Evolutionary conservation across 495 filamentous ascomycete species (phyloP), one percentile per base, ranked within the genome.

Genomic region (Tirmania nivea): DNA sequence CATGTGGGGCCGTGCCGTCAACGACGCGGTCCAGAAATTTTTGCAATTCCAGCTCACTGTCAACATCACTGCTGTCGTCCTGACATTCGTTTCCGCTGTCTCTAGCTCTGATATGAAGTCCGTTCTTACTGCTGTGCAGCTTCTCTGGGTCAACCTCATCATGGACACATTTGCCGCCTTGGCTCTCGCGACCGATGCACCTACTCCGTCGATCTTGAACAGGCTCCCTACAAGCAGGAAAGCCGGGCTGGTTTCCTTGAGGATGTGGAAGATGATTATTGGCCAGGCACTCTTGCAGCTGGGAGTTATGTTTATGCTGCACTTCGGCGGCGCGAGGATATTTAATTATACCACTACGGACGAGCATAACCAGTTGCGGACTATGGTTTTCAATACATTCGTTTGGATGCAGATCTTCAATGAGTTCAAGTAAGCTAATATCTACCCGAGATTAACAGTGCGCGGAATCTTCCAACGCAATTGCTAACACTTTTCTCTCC

Each of bases 371-470:
- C 69, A 82, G 57, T 69, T 88, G 49, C 67, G 75, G 47, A 86
- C 83, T 0, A 71, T 92, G 48, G 81, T 94, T 7, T 94, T 94
- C 75, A 94, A 94, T 69, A 84, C 84, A 4, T 93, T 93, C 52
- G 86, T 93, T 16, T 93, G 86, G 86, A 90, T 93, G 85, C 86
- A 93, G 57, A 88, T 93, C 57, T 93, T 92, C 71, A 93, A 93
- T 66, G 81, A 89, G 64, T 89, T 86, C 77, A 93, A 90, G 75
- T 78, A 72, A 75, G 75, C 74, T 59, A 21, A 57, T 16, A 6
- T 14, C 25, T 19, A 8, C 35, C 11, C 25, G 0, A 7, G 4
- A 3, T 7, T 31, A 31, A 31, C 25, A 31, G 25, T 31, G 25
- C 2, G 25, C 2, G 25, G 25, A 31, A 31, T 31, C 25, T 31